A percentile compares a stretch with the other conserved stretches of the same genome.
Evolutionary conservation across 805 yeast genomes (phyloP).

Genomic region (Yarrowia deformans): DNA sequence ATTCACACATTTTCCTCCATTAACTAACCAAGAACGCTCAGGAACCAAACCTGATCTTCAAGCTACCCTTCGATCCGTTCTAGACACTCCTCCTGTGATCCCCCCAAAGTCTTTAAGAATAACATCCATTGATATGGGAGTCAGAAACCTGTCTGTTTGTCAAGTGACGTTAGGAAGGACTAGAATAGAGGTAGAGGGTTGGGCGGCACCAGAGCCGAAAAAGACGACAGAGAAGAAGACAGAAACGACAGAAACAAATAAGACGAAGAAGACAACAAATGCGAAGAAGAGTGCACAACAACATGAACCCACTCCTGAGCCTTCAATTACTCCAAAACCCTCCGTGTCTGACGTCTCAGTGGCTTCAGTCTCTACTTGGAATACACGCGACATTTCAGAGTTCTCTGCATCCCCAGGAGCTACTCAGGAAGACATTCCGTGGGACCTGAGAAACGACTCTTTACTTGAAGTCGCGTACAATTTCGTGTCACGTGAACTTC

Average conservation of each 20-base stretch:
- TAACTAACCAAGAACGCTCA: conserved; percentile 24
- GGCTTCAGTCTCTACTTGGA: background rate
- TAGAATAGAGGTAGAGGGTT: background rate
- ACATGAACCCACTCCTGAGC: background rate
- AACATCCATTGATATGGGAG: conserved; percentile 27
- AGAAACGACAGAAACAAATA: background rate
- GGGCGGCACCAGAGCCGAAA: no score
- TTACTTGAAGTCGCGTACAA: conserved; percentile 23
- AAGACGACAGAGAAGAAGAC: background rate
- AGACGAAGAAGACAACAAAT: background rate
- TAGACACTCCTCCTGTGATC: background rate
- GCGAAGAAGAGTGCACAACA: background rate
- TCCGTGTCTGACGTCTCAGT: background rate
- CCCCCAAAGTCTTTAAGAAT: background rate
- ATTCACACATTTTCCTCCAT: no score
- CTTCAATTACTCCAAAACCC: background rate
- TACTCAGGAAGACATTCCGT: conserved; percentile 5
- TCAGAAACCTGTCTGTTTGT: conserved; percentile 22
- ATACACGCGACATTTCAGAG: conserved; percentile 17
- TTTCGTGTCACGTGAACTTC: conserved; percentile 15
- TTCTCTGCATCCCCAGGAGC: conserved; percentile 2
- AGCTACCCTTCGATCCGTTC: background rate
- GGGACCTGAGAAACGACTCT: conserved; percentile 26
- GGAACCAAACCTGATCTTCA: conserved; percentile 30
- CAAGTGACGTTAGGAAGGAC: conserved; percentile 6